Base-by-base conservation (phyloP, 805 yeast genomes). In the Yarrowia sp. region DNA sequence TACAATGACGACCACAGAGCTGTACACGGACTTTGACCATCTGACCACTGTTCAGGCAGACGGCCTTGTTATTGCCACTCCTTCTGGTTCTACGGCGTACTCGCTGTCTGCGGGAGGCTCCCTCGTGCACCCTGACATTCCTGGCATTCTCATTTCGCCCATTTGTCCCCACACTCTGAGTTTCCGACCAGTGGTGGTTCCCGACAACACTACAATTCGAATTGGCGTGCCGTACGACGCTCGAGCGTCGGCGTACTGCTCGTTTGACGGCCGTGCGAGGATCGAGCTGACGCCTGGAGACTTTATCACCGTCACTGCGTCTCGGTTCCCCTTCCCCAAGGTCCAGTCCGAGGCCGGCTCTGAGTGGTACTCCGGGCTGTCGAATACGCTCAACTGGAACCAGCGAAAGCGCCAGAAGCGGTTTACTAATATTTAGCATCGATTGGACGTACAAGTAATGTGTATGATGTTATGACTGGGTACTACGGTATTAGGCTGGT, bases 61-160 rank as follows among this genome's bases (percentile, higher is more conserved):
- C 70, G 90, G 90, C 1, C 72, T 84, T 12, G 83, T 84, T 12
- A 80, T 84, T 46, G 78, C 87, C 2, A 83, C 89, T 0, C 89
- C 90, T 7, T 84, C 87, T 18, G 90, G 90, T 0, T 82, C 86
- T n/a, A 66, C 97, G 0, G 97, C 97, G 0, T 92, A 92, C 72
- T 90, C 97, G 0, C 76, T 92, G 31, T 87, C 96, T 44, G 97
- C 97, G 0, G 97, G 97, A 13, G 97, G 97, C 0, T 87, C 96
- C 0, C 79, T 92, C 47, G 96, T 92, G 2, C 96, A 91, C 68
- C 97, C 97, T 0, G 90, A 89, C 25, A 96, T 91, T 14, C 86
- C 90, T 66, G 96, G 96, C 10, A 88, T 91, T 24, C 84, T 90
- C 61, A 90, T 91, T 3, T 90, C 97, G 0, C 97, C 97, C 0